Conservation (phyloP, 352 stramenopile species). For the Globisporangium viniferum region DNA sequence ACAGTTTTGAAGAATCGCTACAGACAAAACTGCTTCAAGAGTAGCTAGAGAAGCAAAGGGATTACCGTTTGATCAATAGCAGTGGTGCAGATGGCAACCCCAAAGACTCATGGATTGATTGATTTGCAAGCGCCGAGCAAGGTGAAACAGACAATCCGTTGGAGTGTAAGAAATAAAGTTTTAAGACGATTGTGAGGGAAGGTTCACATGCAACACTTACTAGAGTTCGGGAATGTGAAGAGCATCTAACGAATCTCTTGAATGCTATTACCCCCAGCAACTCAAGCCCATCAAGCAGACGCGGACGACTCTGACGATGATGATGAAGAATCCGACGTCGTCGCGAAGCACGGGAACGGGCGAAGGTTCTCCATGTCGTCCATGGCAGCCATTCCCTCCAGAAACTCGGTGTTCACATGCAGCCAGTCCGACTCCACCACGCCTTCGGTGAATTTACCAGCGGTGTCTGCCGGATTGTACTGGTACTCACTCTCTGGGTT, state of each 20-base stretch:
- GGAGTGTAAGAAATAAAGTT: not conserved
- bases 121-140: not conserved
- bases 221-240: not conserved
- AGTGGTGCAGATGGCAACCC: not conserved
- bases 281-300: not conserved
- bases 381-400: slow-evolving; percentile 27
- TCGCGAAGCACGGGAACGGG: slow-evolving; percentile 33
- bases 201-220: not conserved
- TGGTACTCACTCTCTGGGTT: slow-evolving; percentile 42
- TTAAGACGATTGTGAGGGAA: slow-evolving; percentile 3
- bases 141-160: not conserved
- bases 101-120: not conserved
- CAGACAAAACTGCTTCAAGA: slow-evolving; percentile 62
- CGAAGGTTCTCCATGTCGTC: slow-evolving; percentile 31
- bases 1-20: slow-evolving; percentile 66
- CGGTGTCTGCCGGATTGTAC: slow-evolving; percentile 33
- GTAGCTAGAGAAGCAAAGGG: not conserved
- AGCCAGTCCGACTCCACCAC: slow-evolving; percentile 26
- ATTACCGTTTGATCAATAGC: not conserved
- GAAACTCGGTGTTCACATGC: slow-evolving; percentile 22
- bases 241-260: not conserved
- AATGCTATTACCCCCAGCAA: not conserved
- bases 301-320: not conserved
- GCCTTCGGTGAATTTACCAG: slow-evolving; percentile 24
- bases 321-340: not conserved